Conservation (phyloP, 129 eudicot genomes). For the Solidago caesia region DNA sequence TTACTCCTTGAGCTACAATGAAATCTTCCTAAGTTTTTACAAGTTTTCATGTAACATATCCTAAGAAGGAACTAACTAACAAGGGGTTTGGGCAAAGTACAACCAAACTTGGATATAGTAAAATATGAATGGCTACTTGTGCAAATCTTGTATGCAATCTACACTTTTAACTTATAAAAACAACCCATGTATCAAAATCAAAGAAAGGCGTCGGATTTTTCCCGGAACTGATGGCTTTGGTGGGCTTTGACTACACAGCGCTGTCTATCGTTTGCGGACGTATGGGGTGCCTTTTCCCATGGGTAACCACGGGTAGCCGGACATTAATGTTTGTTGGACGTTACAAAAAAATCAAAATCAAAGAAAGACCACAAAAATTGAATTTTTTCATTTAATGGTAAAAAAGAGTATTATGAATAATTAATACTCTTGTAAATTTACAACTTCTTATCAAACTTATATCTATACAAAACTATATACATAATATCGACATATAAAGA, state of each 20-base stretch:
- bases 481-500: constrained; percentile 21
- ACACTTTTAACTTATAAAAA: neutral
- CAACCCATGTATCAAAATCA: constrained; percentile 5
- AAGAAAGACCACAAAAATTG: constrained; percentile 20
- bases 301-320: too few species aligned
- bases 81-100: constrained; percentile 1
- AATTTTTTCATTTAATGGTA: constrained; percentile 27
- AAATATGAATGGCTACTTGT: too few species aligned
- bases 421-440: constrained; percentile 10
- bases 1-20: too few species aligned
- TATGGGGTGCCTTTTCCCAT: too few species aligned
- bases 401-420: constrained; percentile 20
- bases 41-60: neutral
- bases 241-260: too few species aligned
- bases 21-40: neutral
- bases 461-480: constrained; percentile 28
- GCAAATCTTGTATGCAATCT: neutral
- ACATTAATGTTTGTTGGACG: neutral
- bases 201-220: too few species aligned
- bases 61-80: too few species aligned
- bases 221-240: too few species aligned
- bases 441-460: constrained; percentile 22
- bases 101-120: constrained; percentile 14
- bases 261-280: too few species aligned
- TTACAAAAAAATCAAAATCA: neutral